Evolutionary conservation across 768 basidiomycete species (phyloP).

Genomic region (Amanita phalloides): DNA sequence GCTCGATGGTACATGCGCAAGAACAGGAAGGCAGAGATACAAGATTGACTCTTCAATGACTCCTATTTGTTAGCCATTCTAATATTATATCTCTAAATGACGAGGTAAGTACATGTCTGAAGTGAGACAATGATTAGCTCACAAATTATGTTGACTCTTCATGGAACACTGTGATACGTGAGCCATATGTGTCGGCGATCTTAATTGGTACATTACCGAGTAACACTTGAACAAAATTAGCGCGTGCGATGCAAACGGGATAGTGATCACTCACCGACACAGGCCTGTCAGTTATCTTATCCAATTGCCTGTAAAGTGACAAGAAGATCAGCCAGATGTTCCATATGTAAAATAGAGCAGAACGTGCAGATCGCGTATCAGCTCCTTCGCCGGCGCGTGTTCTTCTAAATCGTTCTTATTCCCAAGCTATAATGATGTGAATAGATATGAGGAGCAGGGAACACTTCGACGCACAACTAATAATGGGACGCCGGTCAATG

Average conservation of each 20-base stretch:
- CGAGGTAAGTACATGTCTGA: not conserved
- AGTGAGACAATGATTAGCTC: slow-evolving; percentile 14
- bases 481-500: slow-evolving; percentile 62
- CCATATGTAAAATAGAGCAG: not conserved
- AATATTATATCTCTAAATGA: slow-evolving; percentile 66
- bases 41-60: slow-evolving; percentile 34
- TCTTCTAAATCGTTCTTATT: slow-evolving; percentile 87
- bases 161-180: slow-evolving; percentile 67
- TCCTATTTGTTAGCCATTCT: slow-evolving; percentile 74
- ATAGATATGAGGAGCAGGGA: not conserved
- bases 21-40: not conserved
- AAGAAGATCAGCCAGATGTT: not conserved
- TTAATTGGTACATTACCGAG: slow-evolving; percentile 34
- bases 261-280: slow-evolving; percentile 62
- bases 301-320: slow-evolving; percentile 43
- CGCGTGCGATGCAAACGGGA: slow-evolving; percentile 2
- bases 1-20: not conserved
- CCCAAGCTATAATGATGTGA: slow-evolving; percentile 44
- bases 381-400: slow-evolving; percentile 70
- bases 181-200: not conserved
- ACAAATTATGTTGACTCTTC: slow-evolving; percentile 94
- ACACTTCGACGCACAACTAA: slow-evolving; percentile 52
- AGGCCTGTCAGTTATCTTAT: slow-evolving; percentile 69
- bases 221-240: slow-evolving; percentile 45
- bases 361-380: slow-evolving; percentile 68